phyloP scores from a whole-genome alignment of 2,329 filamentous ascomycete genomes.

The Davidsoniella australis region DNA sequence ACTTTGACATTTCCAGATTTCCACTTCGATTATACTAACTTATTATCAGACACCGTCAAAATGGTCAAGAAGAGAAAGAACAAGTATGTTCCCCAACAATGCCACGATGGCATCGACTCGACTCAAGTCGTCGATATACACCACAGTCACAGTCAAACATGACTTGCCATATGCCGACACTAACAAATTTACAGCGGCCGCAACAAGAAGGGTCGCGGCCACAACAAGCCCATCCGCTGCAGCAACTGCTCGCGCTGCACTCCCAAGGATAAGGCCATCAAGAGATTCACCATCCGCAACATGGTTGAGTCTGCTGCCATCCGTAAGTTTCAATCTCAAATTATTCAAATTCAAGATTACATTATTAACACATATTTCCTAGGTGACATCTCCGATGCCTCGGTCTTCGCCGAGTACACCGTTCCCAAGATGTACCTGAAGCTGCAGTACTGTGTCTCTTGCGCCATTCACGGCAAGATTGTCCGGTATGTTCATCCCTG shows the following conservation, averaged over 20 bases:
- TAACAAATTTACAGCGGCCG: slow-evolving; percentile 49
- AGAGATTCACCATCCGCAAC: slow-evolving; percentile 99
- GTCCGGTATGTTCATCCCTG: slow-evolving; percentile 73
- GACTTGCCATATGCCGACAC: background rate
- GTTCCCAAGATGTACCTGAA: slow-evolving; percentile 99
- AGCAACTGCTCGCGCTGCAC: slow-evolving; percentile 66
- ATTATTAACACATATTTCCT: slow-evolving; percentile 13
- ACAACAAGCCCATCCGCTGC: slow-evolving; percentile 95
- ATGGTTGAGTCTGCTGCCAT: slow-evolving; percentile 99
- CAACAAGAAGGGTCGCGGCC: slow-evolving; percentile 99
- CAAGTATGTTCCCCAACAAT: slow-evolving; percentile 32
- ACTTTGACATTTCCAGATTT: slow-evolving; percentile 12
- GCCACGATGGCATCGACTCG: background rate
- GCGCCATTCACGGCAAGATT: slow-evolving; percentile 99
- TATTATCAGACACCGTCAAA: slow-evolving; percentile 36
- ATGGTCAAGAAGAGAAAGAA: slow-evolving; percentile 61
- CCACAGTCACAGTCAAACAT: slow-evolving; percentile 14
- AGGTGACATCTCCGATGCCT: slow-evolving; percentile 99
- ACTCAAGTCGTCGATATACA: background rate
- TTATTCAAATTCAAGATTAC: background rate
- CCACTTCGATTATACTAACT: slow-evolving; percentile 18
- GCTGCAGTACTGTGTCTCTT: slow-evolving; percentile 99
- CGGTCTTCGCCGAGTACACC: slow-evolving; percentile 97
- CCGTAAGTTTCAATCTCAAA: slow-evolving; percentile 49
- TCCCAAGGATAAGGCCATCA: slow-evolving; percentile 99